phyloP scores from a whole-genome alignment of 2,329 filamentous ascomycete genomes.

The Zasmidium angulare region DNA sequence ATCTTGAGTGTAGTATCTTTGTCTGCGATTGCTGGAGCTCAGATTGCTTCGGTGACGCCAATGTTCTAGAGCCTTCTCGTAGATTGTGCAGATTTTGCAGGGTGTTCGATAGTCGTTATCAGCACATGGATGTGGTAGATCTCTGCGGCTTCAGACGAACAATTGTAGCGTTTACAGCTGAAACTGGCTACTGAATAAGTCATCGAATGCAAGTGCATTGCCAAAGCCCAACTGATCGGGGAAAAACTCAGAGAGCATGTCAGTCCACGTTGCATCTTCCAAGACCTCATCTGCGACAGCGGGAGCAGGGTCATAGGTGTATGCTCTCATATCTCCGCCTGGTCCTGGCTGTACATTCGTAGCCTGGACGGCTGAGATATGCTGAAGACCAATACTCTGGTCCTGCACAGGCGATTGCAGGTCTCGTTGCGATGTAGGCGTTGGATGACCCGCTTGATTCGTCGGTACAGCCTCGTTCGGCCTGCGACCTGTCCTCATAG shows the following conservation, averaged over 20 bases:
- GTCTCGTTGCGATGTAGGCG: neutral
- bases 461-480: neutral
- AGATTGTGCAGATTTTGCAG: too few species aligned
- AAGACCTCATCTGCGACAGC: neutral
- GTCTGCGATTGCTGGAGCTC: too few species aligned
- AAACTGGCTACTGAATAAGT: neutral
- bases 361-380: too few species aligned
- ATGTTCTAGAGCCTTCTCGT: too few species aligned
- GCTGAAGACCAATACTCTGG: neutral
- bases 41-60: too few species aligned
- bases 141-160: neutral
- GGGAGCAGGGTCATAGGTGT: neutral
- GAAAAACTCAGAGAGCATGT: constrained; percentile 7
- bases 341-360: too few species aligned
- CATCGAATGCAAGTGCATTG: neutral
- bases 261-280: constrained; percentile 1
- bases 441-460: neutral
- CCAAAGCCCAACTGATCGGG: constrained; percentile 6
- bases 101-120: too few species aligned
- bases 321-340: neutral
- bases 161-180: neutral
- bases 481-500: neutral
- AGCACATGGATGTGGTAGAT: neutral
- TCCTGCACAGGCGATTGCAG: neutral
- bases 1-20: too few species aligned